phyloP scores from a whole-genome alignment of 257 asterid species.

The Solanum lycopersicoides region DNA sequence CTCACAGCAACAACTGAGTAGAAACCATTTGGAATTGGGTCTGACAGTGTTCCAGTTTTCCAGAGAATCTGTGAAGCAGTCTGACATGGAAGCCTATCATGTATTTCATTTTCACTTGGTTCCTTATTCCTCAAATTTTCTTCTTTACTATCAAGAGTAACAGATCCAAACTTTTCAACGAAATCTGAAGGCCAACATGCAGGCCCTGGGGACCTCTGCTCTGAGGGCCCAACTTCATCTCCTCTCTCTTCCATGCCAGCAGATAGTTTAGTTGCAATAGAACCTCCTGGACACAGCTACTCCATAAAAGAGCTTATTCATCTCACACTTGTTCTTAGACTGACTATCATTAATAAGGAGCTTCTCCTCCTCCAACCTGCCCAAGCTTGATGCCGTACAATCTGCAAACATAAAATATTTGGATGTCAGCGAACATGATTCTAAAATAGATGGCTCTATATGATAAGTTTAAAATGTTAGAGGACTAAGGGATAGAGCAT shows the following conservation, averaged over 20 bases:
- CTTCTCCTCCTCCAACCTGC: conserved; percentile 8
- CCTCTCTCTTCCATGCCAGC: conserved; percentile 50
- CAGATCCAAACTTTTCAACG: conserved; percentile 61
- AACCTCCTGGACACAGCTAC: conserved; percentile 25
- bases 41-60: conserved; percentile 86
- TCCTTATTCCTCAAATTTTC: conserved; percentile 32
- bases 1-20: conserved; percentile 92
- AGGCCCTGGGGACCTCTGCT: conserved; percentile 49
- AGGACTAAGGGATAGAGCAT: not conserved
- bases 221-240: conserved; percentile 49
- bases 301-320: conserved; percentile 17
- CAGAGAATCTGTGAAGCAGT: conserved; percentile 84
- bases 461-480: not conserved
- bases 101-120: conserved; percentile 27
- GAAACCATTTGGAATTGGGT: conserved; percentile 92
- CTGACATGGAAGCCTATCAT: conserved; percentile 29
- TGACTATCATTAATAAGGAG: conserved; percentile 5
- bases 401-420: conserved; percentile 29
- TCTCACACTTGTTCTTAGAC: conserved; percentile 8
- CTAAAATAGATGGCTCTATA: not conserved
- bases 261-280: conserved; percentile 22
- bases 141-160: conserved; percentile 51
- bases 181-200: conserved; percentile 73
- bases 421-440: not conserved
- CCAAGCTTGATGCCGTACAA: conserved; percentile 21